Percentiles rank a stretch among this genome's conserved stretches.
Evolutionary conservation across 495 filamentous ascomycete species (phyloP).

Genomic region (Lophiotrema nucula): DNA sequence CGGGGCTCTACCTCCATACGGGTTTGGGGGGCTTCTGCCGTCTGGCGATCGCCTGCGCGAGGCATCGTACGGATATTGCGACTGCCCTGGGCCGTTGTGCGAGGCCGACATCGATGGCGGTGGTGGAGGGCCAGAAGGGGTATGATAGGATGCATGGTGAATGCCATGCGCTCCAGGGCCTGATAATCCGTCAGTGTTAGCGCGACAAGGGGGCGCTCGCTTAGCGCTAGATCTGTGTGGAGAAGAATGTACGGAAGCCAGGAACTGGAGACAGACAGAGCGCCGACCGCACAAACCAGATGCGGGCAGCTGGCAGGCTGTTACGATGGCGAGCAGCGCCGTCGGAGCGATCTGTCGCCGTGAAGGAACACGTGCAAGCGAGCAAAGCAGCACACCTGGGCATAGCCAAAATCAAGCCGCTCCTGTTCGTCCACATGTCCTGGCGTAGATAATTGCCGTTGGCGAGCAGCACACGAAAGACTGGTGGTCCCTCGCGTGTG

Average conservation of each 20-base stretch:
- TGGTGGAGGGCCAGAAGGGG: conserved; percentile 36
- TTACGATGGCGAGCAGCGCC: too few species aligned
- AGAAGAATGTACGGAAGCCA: conserved; percentile 7
- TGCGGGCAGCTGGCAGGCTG: too few species aligned
- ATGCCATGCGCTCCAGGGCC: conserved; percentile 11
- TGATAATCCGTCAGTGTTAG: conserved; percentile 18
- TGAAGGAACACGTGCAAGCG: too few species aligned
- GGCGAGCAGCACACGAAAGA: too few species aligned
- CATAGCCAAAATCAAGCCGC: too few species aligned
- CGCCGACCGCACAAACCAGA: too few species aligned
- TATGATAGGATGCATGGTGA: conserved; percentile 30
- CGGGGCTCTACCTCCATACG: conserved; percentile 34
- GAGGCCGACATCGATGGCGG: conserved; percentile 33
- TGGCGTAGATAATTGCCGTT: too few species aligned
- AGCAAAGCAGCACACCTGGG: too few species aligned
- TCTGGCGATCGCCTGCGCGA: conserved; percentile 39
- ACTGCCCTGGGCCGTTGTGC: conserved; percentile 24
- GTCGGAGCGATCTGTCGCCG: too few species aligned
- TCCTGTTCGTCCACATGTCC: too few species aligned
- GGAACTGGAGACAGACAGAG: too few species aligned
- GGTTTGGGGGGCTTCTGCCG: conserved; percentile 37
- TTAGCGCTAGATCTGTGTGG: conserved; percentile 28
- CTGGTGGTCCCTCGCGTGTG: too few species aligned
- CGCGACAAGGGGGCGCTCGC: conserved; percentile 27
- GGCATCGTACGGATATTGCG: conserved; percentile 37